Conservation (phyloP, 2,329 filamentous ascomycete species). For the Leptodontidium sp. region DNA sequence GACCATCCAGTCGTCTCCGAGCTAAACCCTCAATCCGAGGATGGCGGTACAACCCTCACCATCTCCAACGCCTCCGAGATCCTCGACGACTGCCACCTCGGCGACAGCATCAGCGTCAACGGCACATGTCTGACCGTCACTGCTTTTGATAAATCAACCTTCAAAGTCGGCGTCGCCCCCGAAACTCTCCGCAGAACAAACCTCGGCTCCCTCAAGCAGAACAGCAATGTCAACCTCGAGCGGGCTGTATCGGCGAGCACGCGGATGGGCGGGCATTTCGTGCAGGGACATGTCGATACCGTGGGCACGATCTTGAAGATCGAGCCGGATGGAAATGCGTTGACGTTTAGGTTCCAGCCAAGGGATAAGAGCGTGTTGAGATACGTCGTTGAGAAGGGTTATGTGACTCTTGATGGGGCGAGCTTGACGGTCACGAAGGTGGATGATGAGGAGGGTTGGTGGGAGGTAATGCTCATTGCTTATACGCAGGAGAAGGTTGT, state of each 20-base stretch:
- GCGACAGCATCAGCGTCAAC: constrained; percentile 95
- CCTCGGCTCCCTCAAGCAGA: constrained; percentile 75
- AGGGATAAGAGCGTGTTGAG: constrained; percentile 72
- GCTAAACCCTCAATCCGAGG: constrained; percentile 81
- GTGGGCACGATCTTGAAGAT: constrained; percentile 77
- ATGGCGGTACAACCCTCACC: constrained; percentile 89
- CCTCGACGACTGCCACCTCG: constrained; percentile 82
- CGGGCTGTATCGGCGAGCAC: constrained; percentile 89
- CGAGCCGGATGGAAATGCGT: constrained; percentile 85
- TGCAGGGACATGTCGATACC: constrained; percentile 97
- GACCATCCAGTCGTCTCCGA: constrained; percentile 75
- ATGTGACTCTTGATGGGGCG: constrained; percentile 91
- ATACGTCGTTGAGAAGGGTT: constrained; percentile 97
- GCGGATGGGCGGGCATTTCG: constrained; percentile 97
- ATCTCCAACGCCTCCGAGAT: constrained; percentile 77
- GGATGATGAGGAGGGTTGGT: constrained; percentile 80
- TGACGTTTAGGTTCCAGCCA: constrained; percentile 85
- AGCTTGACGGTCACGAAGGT: constrained; percentile 92
- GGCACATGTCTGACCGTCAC: constrained; percentile 95
- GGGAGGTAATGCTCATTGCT: constrained; percentile 96
- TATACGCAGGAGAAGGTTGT: constrained; percentile 94
- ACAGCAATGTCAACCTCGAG: constrained; percentile 87
- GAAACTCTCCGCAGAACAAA: constrained; percentile 97
- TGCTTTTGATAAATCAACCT: constrained; percentile 66
- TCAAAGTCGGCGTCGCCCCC: constrained; percentile 93